Evolutionary conservation across 2,329 filamentous ascomycete species (phyloP), one percentile per base, ranked within the genome.

Genomic region (Tolypocladium endophyticum): DNA sequence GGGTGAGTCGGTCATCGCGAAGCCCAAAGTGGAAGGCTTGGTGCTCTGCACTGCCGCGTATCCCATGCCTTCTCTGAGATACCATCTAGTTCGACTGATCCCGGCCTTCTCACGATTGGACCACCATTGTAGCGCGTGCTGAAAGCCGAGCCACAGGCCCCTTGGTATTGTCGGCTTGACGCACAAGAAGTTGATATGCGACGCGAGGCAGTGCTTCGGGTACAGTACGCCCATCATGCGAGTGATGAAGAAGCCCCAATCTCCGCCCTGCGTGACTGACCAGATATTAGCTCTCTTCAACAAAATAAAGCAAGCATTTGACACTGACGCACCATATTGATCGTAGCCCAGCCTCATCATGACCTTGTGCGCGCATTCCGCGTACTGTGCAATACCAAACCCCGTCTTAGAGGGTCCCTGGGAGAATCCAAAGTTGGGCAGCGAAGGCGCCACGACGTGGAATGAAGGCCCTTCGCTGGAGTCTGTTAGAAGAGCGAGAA

Each of bases 21-120:
- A 90, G 0, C 86, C 86, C 0, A 92, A 68, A 0, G 89, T 93
- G 57, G 90, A 84, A 0, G 90, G 89, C 60, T 87, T 86, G 0
- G 88, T 91, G 3, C 81, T 84, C 47, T 73, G 70, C 50, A 67
- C 35, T 0, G 67, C 3, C 38, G 67, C 61, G 47, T 73, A 73
- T 1, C 69, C 70, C 11, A 68, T 71, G 0, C 86, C 84, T 61
- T 87, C 76, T 5, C 72, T 66, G 0, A 63, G 9, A 70, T 90
- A 89, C 84, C 83, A 87, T 0, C 72, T 60, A 0, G 73, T 75
- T 7, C 87, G 79, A 33, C 74, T 75, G 8, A 83, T n/a, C 7
- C 43, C 54, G 23, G 33, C 58, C 3, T 35, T 25, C 12, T 57
- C 58, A 14, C 20, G 47, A 20, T 25, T 43, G 4, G 55, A 56